phyloP scores from a whole-genome alignment of 768 basidiomycete species.

The Nevesoporus exiguus region DNA sequence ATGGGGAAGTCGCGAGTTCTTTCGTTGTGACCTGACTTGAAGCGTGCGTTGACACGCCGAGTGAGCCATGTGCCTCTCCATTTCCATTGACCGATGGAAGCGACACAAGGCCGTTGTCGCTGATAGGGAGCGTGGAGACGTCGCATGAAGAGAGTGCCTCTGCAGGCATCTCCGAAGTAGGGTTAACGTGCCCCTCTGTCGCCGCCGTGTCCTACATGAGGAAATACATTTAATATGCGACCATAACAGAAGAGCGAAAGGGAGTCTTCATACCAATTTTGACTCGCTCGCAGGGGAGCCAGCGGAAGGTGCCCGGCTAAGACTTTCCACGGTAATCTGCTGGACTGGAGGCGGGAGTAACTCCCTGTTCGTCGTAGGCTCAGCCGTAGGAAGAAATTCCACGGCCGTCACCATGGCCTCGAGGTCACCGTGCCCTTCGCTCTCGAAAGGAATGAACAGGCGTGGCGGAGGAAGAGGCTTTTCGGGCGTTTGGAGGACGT shows the following conservation, averaged over 20 bases:
- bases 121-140: conserved; percentile 37
- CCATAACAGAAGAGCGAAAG: not conserved
- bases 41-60: conserved; percentile 21
- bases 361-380: conserved; percentile 7
- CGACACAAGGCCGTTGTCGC: conserved; percentile 28
- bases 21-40: conserved; percentile 6
- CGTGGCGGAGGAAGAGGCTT: conserved; percentile 31
- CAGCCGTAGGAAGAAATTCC: conserved; percentile 15
- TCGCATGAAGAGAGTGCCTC: conserved; percentile 12
- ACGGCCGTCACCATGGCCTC: conserved; percentile 28
- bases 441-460: conserved; percentile 15
- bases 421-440: conserved; percentile 8
- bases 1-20: not conserved
- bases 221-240: not conserved
- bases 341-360: conserved; percentile 16
- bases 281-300: conserved; percentile 31
- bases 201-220: conserved; percentile 23
- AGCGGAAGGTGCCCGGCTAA: conserved; percentile 24
- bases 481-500: conserved; percentile 54
- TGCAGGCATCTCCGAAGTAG: not conserved
- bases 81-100: conserved; percentile 10
- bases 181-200: conserved; percentile 15
- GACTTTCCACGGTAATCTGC: conserved; percentile 15
- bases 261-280: conserved; percentile 12
- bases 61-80: conserved; percentile 5